A percentile compares a stretch with the other conserved stretches of the same genome.
These are phyloP conservation scores for Blumeriella jaapii DNA, from an alignment of 2,329 filamentous ascomycete species.

Conservation along the genomic window DNA sequence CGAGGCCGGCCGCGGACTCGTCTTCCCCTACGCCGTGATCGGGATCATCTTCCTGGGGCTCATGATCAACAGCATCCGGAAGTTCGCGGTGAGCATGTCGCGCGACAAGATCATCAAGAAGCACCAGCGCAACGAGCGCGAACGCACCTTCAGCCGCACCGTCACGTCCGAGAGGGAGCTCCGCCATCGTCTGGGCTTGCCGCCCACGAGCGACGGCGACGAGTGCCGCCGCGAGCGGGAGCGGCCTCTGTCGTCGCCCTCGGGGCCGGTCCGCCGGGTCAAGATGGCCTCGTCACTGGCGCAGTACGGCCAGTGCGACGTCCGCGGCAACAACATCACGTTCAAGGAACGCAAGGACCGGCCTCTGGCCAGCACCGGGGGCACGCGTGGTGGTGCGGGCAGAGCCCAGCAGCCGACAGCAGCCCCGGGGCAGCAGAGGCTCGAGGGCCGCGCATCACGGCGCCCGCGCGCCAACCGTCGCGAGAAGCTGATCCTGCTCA, in stretches of 20 bases:
- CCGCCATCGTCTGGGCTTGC: constrained; percentile 29
- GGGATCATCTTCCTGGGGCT: constrained; percentile 60
- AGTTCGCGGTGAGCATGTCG: constrained; percentile 46
- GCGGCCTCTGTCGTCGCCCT: constrained; percentile 17
- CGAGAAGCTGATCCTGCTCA: constrained; percentile 40
- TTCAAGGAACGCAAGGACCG: constrained; percentile 25
- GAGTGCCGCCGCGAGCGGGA: constrained; percentile 6
- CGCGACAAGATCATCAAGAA: constrained; percentile 49
- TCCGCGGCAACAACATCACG: constrained; percentile 27
- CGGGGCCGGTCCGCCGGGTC: constrained; percentile 17
- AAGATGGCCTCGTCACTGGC: constrained; percentile 23
- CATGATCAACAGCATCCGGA: constrained; percentile 52
- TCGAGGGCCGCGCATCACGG: constrained; percentile 9
- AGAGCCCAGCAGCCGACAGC: constrained; percentile 7
- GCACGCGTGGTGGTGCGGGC: constrained; percentile 23
- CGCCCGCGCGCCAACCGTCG: constrained; percentile 10
- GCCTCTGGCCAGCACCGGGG: constrained; percentile 8
- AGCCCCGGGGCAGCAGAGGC: constrained; percentile 19
- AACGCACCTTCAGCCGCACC: constrained; percentile 41
- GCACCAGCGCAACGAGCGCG: constrained; percentile 43
- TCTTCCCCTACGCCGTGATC: constrained; percentile 56
- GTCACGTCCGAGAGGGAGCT: constrained; percentile 41
- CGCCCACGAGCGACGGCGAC: constrained; percentile 16
- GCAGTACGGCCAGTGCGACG: constrained; percentile 28
- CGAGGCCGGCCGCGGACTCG: constrained; percentile 42